Evolutionary conservation across 352 stramenopile genomes (phyloP).

Genomic region (Phytophthora cactorum): DNA sequence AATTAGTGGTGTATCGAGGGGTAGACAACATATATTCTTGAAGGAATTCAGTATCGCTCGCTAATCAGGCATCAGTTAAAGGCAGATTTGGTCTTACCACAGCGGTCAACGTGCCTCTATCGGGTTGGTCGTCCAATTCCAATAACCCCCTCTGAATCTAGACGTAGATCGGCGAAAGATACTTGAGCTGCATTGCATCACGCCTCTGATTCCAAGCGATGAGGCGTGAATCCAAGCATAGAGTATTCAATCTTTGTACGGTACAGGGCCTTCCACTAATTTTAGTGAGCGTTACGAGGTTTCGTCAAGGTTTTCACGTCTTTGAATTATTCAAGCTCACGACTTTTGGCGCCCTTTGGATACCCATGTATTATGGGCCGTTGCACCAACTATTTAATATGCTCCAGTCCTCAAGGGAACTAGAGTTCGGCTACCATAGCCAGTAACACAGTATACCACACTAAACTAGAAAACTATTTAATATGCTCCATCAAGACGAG

Average conservation of each 20-base stretch:
- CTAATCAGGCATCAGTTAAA: slow-evolving; percentile 3
- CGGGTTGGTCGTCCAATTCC: not conserved
- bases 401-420: too few species aligned
- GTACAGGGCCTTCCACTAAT: slow-evolving; percentile 10
- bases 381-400: too few species aligned
- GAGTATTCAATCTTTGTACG: not conserved
- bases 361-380: too few species aligned
- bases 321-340: not conserved
- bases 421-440: too few species aligned
- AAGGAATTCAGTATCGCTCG: not conserved
- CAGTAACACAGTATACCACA: too few species aligned
- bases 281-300: slow-evolving; percentile 25
- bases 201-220: slow-evolving; percentile 11
- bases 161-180: not conserved
- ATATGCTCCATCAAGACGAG: too few species aligned
- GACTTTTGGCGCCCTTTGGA: too few species aligned
- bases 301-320: slow-evolving; percentile 14
- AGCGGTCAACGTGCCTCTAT: not conserved
- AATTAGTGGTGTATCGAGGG: not conserved
- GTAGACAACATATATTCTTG: not conserved
- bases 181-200: slow-evolving; percentile 10
- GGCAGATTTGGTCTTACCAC: not conserved
- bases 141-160: not conserved
- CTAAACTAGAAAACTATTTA: too few species aligned
- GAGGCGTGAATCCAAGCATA: slow-evolving; percentile 4